A percentile compares a stretch with the other conserved stretches of the same genome.
Evolutionary conservation across 148 eudicot genomes (phyloP).

Genomic region (Mesembryanthemum crystallinum): DNA sequence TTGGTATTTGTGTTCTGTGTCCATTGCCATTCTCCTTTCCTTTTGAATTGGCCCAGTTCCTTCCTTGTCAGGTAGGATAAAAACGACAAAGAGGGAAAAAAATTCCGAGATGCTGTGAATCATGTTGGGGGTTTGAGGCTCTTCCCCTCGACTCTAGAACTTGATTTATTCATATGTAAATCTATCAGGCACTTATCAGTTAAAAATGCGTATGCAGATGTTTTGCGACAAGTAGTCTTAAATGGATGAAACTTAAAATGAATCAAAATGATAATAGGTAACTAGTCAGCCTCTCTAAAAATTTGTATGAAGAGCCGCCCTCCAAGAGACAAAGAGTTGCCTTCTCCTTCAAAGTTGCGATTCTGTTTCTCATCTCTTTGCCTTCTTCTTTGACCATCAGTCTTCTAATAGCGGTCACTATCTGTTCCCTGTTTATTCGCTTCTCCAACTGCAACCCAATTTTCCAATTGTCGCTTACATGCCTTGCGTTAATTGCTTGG

Average conservation of each 20-base stretch:
- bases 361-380: conserved; percentile 23
- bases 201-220: not conserved
- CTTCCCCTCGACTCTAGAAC: no score
- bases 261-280: no score
- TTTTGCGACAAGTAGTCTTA: not conserved
- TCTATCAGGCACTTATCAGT: no score
- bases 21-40: no score
- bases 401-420: conserved; percentile 23
- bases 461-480: conserved; percentile 37
- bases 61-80: no score
- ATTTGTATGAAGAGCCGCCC: conserved; percentile 29
- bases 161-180: no score
- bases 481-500: conserved; percentile 26
- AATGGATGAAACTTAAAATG: conserved; percentile 28
- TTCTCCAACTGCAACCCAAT: conserved; percentile 31
- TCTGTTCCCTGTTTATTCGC: conserved; percentile 19
- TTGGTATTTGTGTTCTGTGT: no score
- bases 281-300: conserved; percentile 23
- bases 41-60: no score
- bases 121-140: no score
- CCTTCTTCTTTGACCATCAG: conserved; percentile 34
- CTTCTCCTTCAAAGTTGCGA: conserved; percentile 23
- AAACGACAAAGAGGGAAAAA: no score
- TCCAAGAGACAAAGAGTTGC: conserved; percentile 1
- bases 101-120: no score